Conservation (phyloP, 2,329 filamentous ascomycete genomes). For the Verticillium longisporum region DNA sequence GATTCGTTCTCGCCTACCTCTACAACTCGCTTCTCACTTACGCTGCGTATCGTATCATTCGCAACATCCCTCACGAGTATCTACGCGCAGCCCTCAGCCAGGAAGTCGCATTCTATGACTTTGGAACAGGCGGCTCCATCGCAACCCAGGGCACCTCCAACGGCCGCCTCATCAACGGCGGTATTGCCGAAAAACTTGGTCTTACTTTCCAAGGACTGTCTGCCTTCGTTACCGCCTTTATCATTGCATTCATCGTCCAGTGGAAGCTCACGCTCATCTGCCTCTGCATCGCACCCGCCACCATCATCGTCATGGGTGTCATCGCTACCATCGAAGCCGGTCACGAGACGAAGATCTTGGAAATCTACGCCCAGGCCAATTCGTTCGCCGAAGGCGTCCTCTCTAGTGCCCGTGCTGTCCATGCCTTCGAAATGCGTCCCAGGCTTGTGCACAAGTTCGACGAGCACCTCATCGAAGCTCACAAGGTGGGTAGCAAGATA, state of each 20-base stretch:
- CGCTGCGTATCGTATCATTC: conserved; percentile 42
- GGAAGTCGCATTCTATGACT: conserved; percentile 43
- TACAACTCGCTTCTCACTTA: conserved; percentile 38
- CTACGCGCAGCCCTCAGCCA: conserved; percentile 42
- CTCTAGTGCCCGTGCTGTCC: conserved; percentile 30
- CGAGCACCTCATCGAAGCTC: conserved; percentile 26
- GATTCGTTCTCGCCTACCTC: conserved; percentile 42
- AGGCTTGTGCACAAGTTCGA: conserved; percentile 31
- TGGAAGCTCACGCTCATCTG: conserved; percentile 37
- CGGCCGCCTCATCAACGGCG: conserved; percentile 32
- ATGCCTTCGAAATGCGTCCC: conserved; percentile 33
- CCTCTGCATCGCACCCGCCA: conserved; percentile 22
- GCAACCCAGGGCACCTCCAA: conserved; percentile 36
- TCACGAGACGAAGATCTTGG: conserved; percentile 25
- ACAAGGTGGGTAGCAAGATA: conserved; percentile 28
- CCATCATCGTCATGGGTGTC: conserved; percentile 22
- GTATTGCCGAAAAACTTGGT: conserved; percentile 32
- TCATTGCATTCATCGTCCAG: conserved; percentile 30
- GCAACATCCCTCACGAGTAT: conserved; percentile 40
- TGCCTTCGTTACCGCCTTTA: conserved; percentile 29
- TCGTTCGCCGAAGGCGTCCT: conserved; percentile 28
- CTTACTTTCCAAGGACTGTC: conserved; percentile 30
- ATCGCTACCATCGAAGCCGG: conserved; percentile 18
- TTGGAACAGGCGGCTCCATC: conserved; percentile 31
- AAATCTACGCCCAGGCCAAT: conserved; percentile 25